A percentile compares a stretch with the other conserved stretches of the same genome.
Conservation (phyloP, 2,329 filamentous ascomycete genomes). For the Celoporthe dispersa region DNA sequence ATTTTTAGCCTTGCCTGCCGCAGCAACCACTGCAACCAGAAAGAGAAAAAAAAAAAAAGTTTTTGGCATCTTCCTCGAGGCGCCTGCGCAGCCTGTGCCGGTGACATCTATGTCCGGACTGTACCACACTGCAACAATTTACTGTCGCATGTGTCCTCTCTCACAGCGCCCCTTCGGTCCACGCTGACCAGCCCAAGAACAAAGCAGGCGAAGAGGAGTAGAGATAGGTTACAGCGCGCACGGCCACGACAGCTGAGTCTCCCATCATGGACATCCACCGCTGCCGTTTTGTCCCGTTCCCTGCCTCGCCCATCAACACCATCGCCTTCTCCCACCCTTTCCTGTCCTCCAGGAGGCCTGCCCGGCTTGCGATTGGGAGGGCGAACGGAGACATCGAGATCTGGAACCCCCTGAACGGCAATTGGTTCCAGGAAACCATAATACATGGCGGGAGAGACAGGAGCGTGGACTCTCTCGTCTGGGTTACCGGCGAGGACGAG, state of each 20-base stretch:
- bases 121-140: constrained; percentile 16
- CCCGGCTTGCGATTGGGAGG: constrained; percentile 83
- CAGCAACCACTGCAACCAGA: neutral
- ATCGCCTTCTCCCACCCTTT: constrained; percentile 86
- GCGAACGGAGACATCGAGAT: constrained; percentile 97
- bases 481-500: constrained; percentile 85
- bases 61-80: constrained; percentile 23
- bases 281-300: constrained; percentile 93
- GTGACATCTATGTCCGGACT: neutral
- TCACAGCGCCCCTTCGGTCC: constrained; percentile 16
- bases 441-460: constrained; percentile 82
- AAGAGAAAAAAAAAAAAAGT: too few species aligned
- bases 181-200: constrained; percentile 15
- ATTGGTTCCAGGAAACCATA: constrained; percentile 89
- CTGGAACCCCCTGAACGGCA: constrained; percentile 84
- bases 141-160: constrained; percentile 16
- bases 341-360: constrained; percentile 51
- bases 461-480: constrained; percentile 87
- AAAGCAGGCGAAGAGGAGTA: constrained; percentile 14
- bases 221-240: constrained; percentile 25
- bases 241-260: constrained; percentile 16
- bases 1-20: constrained; percentile 5
- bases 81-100: neutral
- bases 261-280: constrained; percentile 88
- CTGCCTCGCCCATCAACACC: constrained; percentile 89